Evolutionary conservation across 352 stramenopile genomes (phyloP).

Genomic region (Pythium chondricola): DNA sequence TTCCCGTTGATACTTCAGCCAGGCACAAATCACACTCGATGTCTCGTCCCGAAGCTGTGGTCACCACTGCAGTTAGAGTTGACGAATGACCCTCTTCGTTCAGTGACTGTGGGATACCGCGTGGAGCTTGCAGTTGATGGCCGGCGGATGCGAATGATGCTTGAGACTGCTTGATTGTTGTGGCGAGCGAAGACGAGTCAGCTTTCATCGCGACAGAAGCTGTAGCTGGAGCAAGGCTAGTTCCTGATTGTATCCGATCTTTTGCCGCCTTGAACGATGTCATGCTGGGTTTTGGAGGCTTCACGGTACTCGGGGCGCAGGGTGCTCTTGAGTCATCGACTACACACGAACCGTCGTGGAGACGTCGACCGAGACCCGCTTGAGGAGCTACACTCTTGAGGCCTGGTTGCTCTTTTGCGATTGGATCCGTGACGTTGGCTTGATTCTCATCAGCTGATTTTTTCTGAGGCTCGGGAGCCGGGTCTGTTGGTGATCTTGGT

Average conservation of each 20-base stretch:
- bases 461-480: neutral
- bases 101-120: too few species aligned
- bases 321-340: neutral
- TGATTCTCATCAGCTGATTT: neutral
- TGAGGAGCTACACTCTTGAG: too few species aligned
- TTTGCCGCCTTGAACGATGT: constrained; percentile 11
- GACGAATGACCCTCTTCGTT: too few species aligned
- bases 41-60: too few species aligned
- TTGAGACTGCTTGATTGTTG: constrained; percentile 18
- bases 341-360: constrained; percentile 13
- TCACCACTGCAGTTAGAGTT: too few species aligned
- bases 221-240: neutral
- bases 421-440: neutral
- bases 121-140: too few species aligned
- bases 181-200: constrained; percentile 13
- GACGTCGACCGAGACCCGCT: constrained; percentile 7
- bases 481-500: constrained; percentile 8
- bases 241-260: neutral
- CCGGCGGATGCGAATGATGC: constrained; percentile 20
- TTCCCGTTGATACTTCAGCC: constrained; percentile 21
- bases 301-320: neutral
- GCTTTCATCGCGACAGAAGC: neutral
- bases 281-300: neutral
- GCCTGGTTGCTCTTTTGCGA: too few species aligned
- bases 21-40: constrained; percentile 21